A percentile compares a stretch with the other conserved stretches of the same genome.
Conservation (phyloP, 2,329 filamentous ascomycete species). For the Colletotrichum sp. region DNA sequence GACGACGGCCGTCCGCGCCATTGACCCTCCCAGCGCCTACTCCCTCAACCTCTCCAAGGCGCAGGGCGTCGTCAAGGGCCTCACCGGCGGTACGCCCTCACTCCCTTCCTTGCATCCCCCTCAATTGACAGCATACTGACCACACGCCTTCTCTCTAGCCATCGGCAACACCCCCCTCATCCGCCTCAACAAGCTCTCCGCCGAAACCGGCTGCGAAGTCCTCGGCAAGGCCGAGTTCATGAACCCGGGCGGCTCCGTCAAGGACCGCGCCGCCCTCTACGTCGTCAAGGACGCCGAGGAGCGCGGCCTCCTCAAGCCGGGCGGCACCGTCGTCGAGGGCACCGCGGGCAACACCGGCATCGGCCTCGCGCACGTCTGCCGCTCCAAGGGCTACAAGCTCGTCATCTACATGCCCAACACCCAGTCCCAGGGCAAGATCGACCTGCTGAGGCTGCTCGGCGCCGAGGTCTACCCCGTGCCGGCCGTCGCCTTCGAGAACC, state of each 20-base stretch:
- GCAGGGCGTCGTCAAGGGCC: conserved; percentile 77
- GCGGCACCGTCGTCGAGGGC: conserved; percentile 95
- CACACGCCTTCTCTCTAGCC: conserved; percentile 55
- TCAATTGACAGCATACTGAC: not conserved
- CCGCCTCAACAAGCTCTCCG: conserved; percentile 84
- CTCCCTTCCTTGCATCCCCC: not conserved
- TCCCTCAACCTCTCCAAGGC: conserved; percentile 77
- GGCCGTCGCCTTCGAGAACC: conserved; percentile 93
- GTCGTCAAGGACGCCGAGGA: conserved; percentile 95
- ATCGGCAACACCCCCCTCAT: conserved; percentile 98
- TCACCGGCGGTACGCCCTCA: conserved; percentile 75
- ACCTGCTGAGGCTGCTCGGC: conserved; percentile 86
- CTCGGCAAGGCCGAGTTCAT: conserved; percentile 98
- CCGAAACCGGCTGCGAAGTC: conserved; percentile 90
- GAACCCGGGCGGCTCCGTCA: conserved; percentile 95
- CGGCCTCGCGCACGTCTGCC: conserved; percentile 94
- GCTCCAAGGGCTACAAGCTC: conserved; percentile 87
- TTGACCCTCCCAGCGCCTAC: conserved; percentile 56
- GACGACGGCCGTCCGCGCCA: conserved; percentile 58
- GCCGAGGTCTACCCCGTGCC: conserved; percentile 97
- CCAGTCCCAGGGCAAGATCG: conserved; percentile 97
- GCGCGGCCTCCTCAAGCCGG: conserved; percentile 78
- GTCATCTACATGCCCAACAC: conserved; percentile 99
- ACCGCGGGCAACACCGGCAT: conserved; percentile 98
- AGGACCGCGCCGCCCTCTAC: conserved; percentile 94